Evolutionary conservation across 805 yeast species (phyloP), one percentile per base, ranked within the genome.

Genomic region (Myxozyma mucilagina): DNA sequence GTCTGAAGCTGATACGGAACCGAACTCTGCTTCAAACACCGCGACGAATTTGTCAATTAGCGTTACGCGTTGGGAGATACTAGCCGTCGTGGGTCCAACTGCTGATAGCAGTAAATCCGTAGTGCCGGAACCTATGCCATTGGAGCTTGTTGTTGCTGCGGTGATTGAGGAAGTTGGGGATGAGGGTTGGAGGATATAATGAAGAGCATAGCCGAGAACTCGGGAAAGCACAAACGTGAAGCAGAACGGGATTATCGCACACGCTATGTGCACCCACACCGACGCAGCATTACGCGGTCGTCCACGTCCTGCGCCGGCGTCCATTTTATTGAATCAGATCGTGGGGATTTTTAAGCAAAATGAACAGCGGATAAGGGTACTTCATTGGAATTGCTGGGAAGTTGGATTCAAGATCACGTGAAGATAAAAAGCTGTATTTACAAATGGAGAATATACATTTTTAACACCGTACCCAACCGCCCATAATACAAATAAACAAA

Each of bases 11-110:
- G 57, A 9, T 16, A 56, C 29, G 6, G 63, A 36, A 6, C 53
- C 57, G 31, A 62, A 59, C 38, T 62, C 66, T 16, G 55, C 59
- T 34, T 53, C 64, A 32, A 62, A 45, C 4, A 62, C 59, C 36
- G 20, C 35, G 20, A 59, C 66, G 34, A 62, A 59, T 29, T 59
- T 56, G 56, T 62, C 66, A 42, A 62, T 62, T 3, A 59, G 51
- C 10, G 62, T 59, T 5, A 44, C 34, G 18, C 24, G 55, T 24
- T 24, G 29, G 29, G 29, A 24, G 29, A 24, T 24, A 24, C 29
- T 24, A 24, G 29, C 29, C 29, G 29, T 24, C 29, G 29, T 24
- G 29, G 29, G 29, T 3, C 29, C 29, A 24, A 24, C 29, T 24
- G 29, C 29, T 24, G 29, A 24, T 24, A 24, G 4, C 16, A 55